Conservation (phyloP, 192 early-diverging fungal genomes). For the Rhizophagus clarus region DNA sequence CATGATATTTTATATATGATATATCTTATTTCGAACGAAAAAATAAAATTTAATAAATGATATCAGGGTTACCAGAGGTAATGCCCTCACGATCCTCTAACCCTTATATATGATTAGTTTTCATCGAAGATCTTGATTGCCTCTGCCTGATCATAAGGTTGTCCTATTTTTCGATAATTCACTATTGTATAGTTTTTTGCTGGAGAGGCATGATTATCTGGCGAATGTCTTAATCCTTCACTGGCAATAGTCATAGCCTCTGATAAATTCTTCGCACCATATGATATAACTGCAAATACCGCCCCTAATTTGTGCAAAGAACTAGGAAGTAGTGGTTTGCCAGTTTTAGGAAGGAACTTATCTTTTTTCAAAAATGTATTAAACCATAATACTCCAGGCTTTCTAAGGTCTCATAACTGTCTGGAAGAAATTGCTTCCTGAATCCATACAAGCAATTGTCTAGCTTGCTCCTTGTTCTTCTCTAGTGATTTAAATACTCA, state of each 20-base stretch:
- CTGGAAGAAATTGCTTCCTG: slow-evolving; percentile 22
- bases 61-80: too few relatives aligned
- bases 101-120: too few relatives aligned
- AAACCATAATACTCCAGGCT: slow-evolving; percentile 11
- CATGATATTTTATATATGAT: too few relatives aligned
- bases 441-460: slow-evolving; percentile 19
- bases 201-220: slow-evolving; percentile 13
- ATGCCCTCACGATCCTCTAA: too few relatives aligned
- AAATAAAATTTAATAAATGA: too few relatives aligned
- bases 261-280: slow-evolving; percentile 27
- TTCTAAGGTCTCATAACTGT: not conserved
- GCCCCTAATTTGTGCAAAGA: slow-evolving; percentile 18
- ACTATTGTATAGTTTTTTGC: slow-evolving; percentile 26
- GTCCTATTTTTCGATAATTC: slow-evolving; percentile 14
- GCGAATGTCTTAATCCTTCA: slow-evolving; percentile 3
- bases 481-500: slow-evolving; percentile 17
- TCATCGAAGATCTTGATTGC: too few relatives aligned
- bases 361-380: slow-evolving; percentile 26
- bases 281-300: slow-evolving; percentile 15
- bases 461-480: slow-evolving; percentile 14
- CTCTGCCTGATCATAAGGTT: too few relatives aligned
- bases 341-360: not conserved
- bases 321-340: not conserved
- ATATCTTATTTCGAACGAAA: too few relatives aligned
- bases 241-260: slow-evolving; percentile 21